Percentiles rank a stretch among this genome's conserved stretches.
These are phyloP conservation scores for Colletotrichum sidae DNA, from an alignment of 2,329 filamentous ascomycete genomes.

Conservation along the genomic window DNA sequence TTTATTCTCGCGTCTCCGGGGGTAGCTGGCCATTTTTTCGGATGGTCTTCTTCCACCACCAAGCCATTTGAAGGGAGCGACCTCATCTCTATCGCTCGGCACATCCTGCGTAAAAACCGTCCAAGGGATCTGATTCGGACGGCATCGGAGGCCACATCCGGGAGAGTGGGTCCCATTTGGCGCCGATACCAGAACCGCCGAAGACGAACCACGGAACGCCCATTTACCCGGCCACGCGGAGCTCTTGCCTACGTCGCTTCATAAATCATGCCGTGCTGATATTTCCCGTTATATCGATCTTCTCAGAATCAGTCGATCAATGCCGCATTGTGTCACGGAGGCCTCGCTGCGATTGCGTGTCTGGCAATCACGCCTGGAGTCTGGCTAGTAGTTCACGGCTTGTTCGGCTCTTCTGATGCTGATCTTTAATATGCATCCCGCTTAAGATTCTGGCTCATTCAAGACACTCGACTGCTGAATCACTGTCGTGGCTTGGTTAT, in stretches of 20 bases:
- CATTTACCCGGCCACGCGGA: constrained; percentile 15
- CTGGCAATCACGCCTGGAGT: no score
- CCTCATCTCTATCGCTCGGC: not conserved
- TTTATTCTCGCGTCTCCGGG: not conserved
- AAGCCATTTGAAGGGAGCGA: not conserved
- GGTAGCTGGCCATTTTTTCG: not conserved
- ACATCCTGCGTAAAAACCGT: no score
- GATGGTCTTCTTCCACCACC: not conserved
- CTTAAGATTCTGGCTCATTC: no score
- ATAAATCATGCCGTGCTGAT: not conserved
- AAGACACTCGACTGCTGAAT: no score
- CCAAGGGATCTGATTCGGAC: constrained; percentile 7
- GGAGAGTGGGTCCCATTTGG: not conserved
- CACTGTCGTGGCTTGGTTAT: no score
- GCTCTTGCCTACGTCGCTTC: not conserved
- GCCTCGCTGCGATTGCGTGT: not conserved
- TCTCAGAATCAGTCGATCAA: constrained; percentile 1
- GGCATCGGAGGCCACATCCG: constrained; percentile 3
- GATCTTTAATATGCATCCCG: no score
- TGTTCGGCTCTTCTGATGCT: no score
- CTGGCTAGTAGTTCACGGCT: no score
- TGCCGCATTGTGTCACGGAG: constrained; percentile 1
- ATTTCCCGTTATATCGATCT: not conserved
- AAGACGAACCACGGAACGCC: not conserved
- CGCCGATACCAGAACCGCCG: constrained; percentile 2